Percentiles rank a stretch among this genome's conserved stretches.
phyloP scores from a whole-genome alignment of 2,329 filamentous ascomycete species.

The Nemania serpens region DNA sequence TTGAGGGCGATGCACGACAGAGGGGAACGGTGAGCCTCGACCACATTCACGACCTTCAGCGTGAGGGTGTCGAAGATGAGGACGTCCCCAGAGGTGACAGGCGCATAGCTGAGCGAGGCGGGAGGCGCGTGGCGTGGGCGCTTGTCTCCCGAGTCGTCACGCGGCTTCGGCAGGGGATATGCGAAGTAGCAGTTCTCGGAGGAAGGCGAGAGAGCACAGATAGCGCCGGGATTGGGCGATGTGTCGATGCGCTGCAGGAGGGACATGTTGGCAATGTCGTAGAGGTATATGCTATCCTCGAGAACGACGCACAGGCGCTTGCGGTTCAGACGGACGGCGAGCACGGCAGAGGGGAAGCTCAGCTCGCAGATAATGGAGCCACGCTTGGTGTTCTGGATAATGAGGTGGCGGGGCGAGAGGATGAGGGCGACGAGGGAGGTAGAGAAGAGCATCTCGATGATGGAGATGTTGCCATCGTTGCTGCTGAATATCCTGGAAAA shows the following conservation, averaged over 20 bases:
- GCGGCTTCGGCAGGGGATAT: constrained; percentile 81
- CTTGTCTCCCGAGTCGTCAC: constrained; percentile 61
- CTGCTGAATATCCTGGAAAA: constrained; percentile 95
- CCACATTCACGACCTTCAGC: constrained; percentile 90
- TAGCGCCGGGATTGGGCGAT: constrained; percentile 88
- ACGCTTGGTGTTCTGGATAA: constrained; percentile 94
- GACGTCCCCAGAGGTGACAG: constrained; percentile 88
- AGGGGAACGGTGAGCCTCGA: constrained; percentile 92
- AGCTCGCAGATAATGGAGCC: constrained; percentile 94
- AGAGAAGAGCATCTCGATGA: constrained; percentile 98
- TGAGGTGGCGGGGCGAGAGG: constrained; percentile 85
- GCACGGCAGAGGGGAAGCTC: constrained; percentile 94
- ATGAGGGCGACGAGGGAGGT: constrained; percentile 95
- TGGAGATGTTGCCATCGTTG: constrained; percentile 91
- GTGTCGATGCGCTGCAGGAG: constrained; percentile 91
- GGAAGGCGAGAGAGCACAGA: constrained; percentile 90
- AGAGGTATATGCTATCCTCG: constrained; percentile 96
- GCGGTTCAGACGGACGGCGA: constrained; percentile 90
- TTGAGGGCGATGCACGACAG: constrained; percentile 90
- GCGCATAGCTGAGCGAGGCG: constrained; percentile 69
- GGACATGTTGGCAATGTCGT: constrained; percentile 99
- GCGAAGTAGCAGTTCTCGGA: constrained; percentile 96
- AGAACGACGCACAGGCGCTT: constrained; percentile 92
- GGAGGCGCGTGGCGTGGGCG: constrained; percentile 85
- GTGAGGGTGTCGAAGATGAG: constrained; percentile 89